Conservation (phyloP, 768 basidiomycete species). For the Mrakia gelida region DNA sequence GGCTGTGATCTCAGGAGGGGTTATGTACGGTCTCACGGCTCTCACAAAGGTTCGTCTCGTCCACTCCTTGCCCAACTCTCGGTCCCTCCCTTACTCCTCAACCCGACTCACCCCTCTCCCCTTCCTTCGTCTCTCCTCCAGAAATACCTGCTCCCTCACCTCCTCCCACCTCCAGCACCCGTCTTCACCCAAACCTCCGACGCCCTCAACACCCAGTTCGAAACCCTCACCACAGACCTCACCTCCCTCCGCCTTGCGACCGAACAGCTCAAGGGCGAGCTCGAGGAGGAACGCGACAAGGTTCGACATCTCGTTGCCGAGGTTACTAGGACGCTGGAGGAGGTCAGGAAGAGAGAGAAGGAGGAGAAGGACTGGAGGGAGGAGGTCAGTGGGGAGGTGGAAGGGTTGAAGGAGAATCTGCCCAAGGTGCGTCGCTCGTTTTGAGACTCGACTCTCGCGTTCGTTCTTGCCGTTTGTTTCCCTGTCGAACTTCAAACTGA, state of each 20-base stretch:
- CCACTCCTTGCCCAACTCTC: neutral
- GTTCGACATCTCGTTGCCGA: constrained; percentile 68
- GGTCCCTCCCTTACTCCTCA: neutral
- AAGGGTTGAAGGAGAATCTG: constrained; percentile 81
- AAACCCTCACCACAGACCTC: constrained; percentile 74
- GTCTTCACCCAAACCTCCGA: constrained; percentile 86
- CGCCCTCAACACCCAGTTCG: constrained; percentile 80
- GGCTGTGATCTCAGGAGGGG: constrained; percentile 78
- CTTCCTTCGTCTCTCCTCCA: constrained; percentile 40
- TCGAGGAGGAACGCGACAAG: constrained; percentile 69
- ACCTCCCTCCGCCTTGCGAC: constrained; percentile 77
- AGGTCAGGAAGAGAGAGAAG: constrained; percentile 71
- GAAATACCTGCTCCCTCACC: constrained; percentile 88
- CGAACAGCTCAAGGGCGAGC: constrained; percentile 61
- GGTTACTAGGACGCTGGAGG: constrained; percentile 65
- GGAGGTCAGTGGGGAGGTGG: constrained; percentile 85
- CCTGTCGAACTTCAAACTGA: neutral
- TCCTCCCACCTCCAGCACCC: constrained; percentile 78
- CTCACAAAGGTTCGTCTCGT: constrained; percentile 62
- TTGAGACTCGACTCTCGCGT: neutral
- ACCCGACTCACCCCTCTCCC: neutral
- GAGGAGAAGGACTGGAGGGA: constrained; percentile 82
- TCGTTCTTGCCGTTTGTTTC: neutral
- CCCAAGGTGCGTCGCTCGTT: constrained; percentile 63
- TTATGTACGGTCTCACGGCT: constrained; percentile 72